These are phyloP conservation scores for Ulmus americana DNA, from an alignment of 331 rosid genomes.

Conservation along the genomic window DNA sequence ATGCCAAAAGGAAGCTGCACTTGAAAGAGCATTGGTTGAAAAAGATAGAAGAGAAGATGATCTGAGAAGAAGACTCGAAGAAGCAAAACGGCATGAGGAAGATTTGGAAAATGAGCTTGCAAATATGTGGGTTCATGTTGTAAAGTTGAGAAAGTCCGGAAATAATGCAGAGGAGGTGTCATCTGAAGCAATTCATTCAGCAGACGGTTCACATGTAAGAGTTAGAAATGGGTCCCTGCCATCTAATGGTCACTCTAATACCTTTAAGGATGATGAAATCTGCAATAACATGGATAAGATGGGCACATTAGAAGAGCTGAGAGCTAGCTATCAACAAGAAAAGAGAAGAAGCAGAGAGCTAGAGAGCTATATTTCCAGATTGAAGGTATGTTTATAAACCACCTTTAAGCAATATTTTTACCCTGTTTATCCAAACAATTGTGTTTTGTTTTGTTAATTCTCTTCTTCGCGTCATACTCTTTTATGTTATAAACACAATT, in stretches of 20 bases:
- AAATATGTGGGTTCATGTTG: slow-evolving; percentile 51
- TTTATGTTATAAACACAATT: too few species aligned
- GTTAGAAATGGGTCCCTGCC: slow-evolving; percentile 28
- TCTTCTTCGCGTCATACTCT: too few species aligned
- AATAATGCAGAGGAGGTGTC: slow-evolving; percentile 36
- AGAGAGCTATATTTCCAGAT: slow-evolving; percentile 49
- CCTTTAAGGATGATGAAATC: slow-evolving; percentile 35
- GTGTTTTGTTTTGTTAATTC: background rate
- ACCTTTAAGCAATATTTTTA: background rate
- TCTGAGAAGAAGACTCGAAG: slow-evolving; percentile 51
- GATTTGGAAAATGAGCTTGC: slow-evolving; percentile 70
- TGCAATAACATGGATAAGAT: slow-evolving; percentile 29
- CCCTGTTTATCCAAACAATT: background rate
- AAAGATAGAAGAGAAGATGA: slow-evolving; percentile 57
- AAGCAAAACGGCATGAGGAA: slow-evolving; percentile 50
- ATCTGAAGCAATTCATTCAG: slow-evolving; percentile 31
- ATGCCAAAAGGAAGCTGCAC: slow-evolving; percentile 59
- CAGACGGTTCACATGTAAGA: slow-evolving; percentile 31
- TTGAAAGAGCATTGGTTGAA: slow-evolving; percentile 44
- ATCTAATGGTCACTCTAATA: slow-evolving; percentile 32
- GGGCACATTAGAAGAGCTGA: slow-evolving; percentile 43
- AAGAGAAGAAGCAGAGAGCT: slow-evolving; percentile 64
- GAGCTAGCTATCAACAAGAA: slow-evolving; percentile 56
- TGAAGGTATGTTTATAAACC: slow-evolving; percentile 45
- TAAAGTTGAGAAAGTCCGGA: slow-evolving; percentile 46